Conservation (phyloP, 768 basidiomycete species). For the Rhizopogon roseolus region DNA sequence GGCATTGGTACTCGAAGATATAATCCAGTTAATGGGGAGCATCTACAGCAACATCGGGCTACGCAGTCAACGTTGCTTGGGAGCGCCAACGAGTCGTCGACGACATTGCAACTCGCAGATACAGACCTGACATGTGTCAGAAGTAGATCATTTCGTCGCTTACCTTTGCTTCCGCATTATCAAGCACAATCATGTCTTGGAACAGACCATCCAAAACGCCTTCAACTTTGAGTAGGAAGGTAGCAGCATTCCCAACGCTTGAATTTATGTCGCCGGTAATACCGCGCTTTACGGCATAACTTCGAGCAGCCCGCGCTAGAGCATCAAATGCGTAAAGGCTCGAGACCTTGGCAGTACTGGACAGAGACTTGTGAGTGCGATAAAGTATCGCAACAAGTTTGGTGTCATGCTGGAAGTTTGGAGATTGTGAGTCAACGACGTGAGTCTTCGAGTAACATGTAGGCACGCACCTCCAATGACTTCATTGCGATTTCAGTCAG, state of each 20-base stretch:
- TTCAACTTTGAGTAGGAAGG: constrained; percentile 86
- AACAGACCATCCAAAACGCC: constrained; percentile 87
- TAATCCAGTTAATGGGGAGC: constrained; percentile 1
- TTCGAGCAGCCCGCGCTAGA: constrained; percentile 77
- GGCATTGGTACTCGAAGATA: constrained; percentile 4
- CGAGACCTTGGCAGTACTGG: constrained; percentile 65
- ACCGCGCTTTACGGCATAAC: constrained; percentile 60
- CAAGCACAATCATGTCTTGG: constrained; percentile 71
- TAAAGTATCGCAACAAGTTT: constrained; percentile 86
- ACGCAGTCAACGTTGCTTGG: constrained; percentile 1
- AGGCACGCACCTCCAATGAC: constrained; percentile 62
- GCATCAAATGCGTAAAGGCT: constrained; percentile 95
- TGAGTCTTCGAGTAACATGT: neutral
- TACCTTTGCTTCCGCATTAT: constrained; percentile 78
- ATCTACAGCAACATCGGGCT: constrained; percentile 6
- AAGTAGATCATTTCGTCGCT: constrained; percentile 34
- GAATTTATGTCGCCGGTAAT: constrained; percentile 51
- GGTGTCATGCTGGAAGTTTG: constrained; percentile 64
- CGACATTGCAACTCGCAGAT: neutral
- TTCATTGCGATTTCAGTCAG: constrained; percentile 76
- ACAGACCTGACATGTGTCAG: neutral
- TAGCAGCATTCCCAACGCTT: constrained; percentile 65
- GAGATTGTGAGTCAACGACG: neutral
- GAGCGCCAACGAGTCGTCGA: constrained; percentile 7
- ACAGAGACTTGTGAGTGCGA: constrained; percentile 80